Evolutionary conservation across 192 early-diverging fungal species (phyloP), one percentile per base, ranked within the genome.

Genomic region (Backusella westeae): DNA sequence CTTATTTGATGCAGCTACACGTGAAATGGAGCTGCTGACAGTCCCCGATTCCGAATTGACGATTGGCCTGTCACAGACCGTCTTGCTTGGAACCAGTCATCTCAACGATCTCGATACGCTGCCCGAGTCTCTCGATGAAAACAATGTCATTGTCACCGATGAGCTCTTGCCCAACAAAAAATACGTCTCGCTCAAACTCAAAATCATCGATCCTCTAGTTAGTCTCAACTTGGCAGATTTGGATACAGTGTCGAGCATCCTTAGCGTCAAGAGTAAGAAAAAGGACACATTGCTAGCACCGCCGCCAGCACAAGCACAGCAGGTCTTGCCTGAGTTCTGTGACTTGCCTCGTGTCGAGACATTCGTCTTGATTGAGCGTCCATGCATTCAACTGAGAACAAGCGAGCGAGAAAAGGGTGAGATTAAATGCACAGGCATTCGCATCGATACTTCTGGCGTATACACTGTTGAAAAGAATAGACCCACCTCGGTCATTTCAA

Each of bases 391-490:
- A 23, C 34, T 69, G 36, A 41, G 36, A 19, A 69, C 35, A 23
- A 14, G n/a, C 17, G 34, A 23, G 5, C 41, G n/a, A 38, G 35
- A 69, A 41, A 69, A 39, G 38, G 68, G 68, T 2, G 38, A 39
- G 10, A 69, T 69, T 14, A 39, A 35, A 5, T 69, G 68, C n/a
- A 4, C 36, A 38, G 68, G 38, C 14, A 69, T 69, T 6, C 34
- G 35, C 1, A 38, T 69, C 8, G 68, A 69, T 41, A 38, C 68
- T 14, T 69, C 68, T 21, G 68, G 68, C 4, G 36, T 38, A 12
- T 69, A 69, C 12, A 69, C 35, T 12, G 68, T 38, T 10, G 35
- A 69, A 41, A 69, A 69, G 35, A 69, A 69, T 12, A 35, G 68
- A 23, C 68, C 68, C n/a, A 23, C 21, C 3, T 69, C 68, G 7